Percentiles rank a stretch among this genome's conserved stretches.
Evolutionary conservation across 1,139 yeast genomes (phyloP).

Genomic region (Kurtzmaniella quercitrusa): DNA sequence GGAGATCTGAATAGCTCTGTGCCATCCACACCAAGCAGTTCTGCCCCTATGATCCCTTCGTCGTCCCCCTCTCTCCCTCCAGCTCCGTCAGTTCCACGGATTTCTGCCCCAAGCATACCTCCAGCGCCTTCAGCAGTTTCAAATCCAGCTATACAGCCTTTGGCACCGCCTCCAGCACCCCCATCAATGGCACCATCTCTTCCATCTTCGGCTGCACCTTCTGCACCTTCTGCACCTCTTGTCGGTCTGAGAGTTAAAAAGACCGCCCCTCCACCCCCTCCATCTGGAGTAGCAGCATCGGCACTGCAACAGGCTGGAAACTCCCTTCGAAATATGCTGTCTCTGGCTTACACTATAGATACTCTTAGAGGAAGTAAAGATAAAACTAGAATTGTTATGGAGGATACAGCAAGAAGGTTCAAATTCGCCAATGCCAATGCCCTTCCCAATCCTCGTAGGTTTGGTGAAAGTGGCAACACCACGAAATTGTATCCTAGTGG

Average conservation of each 20-base stretch:
- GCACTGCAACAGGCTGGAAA: conserved; percentile 48
- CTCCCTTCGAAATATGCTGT: conserved; percentile 50
- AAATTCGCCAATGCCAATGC: conserved; percentile 64
- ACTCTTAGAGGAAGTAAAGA: conserved; percentile 16
- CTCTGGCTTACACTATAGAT: conserved; percentile 54
- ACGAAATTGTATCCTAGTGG: conserved; percentile 91
- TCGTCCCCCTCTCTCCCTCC: conserved; percentile 14
- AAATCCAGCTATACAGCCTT: conserved; percentile 10
- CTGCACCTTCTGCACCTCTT: conserved; percentile 3
- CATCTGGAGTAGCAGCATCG: conserved; percentile 18
- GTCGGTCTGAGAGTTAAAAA: conserved; percentile 13
- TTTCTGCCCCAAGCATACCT: conserved; percentile 10
- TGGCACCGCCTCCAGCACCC: conserved; percentile 12
- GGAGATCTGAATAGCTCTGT: neutral
- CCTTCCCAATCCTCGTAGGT: conserved; percentile 80
- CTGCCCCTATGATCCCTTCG: conserved; percentile 9
- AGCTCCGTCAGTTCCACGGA: conserved; percentile 8
- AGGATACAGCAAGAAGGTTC: conserved; percentile 60
- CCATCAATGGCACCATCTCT: conserved; percentile 18
- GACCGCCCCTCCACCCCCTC: conserved; percentile 36
- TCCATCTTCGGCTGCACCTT: conserved; percentile 8
- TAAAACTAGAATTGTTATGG: conserved; percentile 44
- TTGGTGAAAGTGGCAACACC: conserved; percentile 46
- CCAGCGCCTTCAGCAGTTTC: conserved; percentile 14
- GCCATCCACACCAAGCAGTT: conserved; percentile 8